Percentiles rank a stretch among this genome's conserved stretches.
phyloP scores from a whole-genome alignment of 352 stramenopile genomes.

The Globisporangium yorkense region DNA sequence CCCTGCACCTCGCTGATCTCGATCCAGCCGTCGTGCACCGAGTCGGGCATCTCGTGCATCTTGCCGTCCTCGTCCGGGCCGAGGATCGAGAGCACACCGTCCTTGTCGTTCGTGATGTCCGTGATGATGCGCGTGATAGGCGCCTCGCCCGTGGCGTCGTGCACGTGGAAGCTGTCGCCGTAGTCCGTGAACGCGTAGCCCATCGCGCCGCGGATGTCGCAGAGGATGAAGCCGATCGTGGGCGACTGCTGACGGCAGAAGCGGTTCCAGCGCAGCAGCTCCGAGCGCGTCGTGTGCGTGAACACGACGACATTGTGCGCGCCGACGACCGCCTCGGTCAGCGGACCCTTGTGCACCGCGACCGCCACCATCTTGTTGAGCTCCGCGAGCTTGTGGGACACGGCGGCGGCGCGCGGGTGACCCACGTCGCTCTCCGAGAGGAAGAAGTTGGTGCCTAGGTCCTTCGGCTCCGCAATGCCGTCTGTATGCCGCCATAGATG shows the following conservation, averaged over 20 bases:
- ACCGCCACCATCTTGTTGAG: conserved; percentile 90
- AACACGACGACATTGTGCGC: conserved; percentile 89
- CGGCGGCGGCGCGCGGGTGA: conserved; percentile 46
- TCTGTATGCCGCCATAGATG: conserved; percentile 23
- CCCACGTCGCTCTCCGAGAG: conserved; percentile 79
- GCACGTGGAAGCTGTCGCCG: conserved; percentile 64
- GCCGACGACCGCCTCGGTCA: conserved; percentile 59
- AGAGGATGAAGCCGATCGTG: conserved; percentile 77
- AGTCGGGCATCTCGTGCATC: conserved; percentile 87
- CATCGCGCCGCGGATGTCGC: conserved; percentile 72
- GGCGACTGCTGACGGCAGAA: conserved; percentile 81
- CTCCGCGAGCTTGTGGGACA: conserved; percentile 82
- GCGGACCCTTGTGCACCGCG: conserved; percentile 54
- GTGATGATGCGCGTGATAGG: conserved; percentile 86
- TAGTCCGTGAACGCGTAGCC: conserved; percentile 82
- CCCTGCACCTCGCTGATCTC: conserved; percentile 82
- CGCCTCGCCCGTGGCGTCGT: conserved; percentile 76
- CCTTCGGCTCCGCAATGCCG: conserved; percentile 61
- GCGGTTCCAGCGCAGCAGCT: conserved; percentile 86
- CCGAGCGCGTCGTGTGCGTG: conserved; percentile 58
- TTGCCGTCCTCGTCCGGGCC: conserved; percentile 81
- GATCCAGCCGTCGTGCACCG: conserved; percentile 79
- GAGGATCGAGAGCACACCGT: conserved; percentile 69
- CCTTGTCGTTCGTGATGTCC: conserved; percentile 78
- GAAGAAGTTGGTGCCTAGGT: conserved; percentile 94